Evolutionary conservation across 768 basidiomycete species (phyloP), one percentile per base, ranked within the genome.

Genomic region (Suillus clintonianus): DNA sequence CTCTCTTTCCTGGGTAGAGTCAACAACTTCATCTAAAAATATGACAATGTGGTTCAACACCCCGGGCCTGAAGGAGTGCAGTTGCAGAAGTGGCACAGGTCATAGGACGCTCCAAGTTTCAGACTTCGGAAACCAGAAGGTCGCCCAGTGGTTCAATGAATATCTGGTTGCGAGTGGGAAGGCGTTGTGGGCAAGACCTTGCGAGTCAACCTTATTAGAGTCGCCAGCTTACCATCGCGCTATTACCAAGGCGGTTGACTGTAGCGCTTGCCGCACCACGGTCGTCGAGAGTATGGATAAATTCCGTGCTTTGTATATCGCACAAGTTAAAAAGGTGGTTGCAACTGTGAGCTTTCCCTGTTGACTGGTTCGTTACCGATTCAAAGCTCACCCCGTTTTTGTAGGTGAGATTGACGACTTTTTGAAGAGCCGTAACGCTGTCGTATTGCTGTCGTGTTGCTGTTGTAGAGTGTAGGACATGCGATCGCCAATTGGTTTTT

Each of bases 331-430:
- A 7, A 41, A 58, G 30, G 47, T 36, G 17, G 15, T 64, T 37
- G 39, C 54, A 15, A 27, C 32, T n/a, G 63, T 64, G 22, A 61
- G 71, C 67, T 13, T 19, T n/a, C 5, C 10, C 17, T 17, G 19
- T 27, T 22, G 27, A 37, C 22, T 37, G n/a, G 9, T 15, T 34
- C 9, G 19, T 55, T 5, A 3, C 27, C 30, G 27, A 39, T 67
- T 15, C 36, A 54, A 27, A 69, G 69, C 42, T 56, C 10, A 56
- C 10, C 9, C 34, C 34, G 1, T 15, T 60, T 22, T 24, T n/a
- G 59, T 22, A 63, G 59, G 62, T 63, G 59, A 5, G 32, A 24
- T 59, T 63, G 22, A 36, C 13, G 17, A 15, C 15, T 19, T 37
- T 15, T 27, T 54, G 2, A 11, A 39, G 10, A 50, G 3, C 15